phyloP scores from a whole-genome alignment of 148 eudicot genomes.

The Polygonum aviculare region DNA sequence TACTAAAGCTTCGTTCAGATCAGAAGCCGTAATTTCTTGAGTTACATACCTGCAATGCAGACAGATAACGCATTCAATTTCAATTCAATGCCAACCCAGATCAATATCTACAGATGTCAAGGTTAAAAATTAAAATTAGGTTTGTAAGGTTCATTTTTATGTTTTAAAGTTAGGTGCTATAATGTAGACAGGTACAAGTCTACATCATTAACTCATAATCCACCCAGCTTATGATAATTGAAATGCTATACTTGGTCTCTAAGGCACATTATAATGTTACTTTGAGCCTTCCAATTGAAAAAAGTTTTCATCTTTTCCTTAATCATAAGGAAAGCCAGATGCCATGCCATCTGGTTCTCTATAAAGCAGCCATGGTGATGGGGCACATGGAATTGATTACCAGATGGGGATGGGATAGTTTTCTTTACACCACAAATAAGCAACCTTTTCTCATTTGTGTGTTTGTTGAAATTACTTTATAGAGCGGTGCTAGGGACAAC shows the following conservation, averaged over 20 bases:
- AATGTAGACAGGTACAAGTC: neutral
- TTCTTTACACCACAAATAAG: neutral
- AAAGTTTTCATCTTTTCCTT: neutral
- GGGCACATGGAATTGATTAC: neutral
- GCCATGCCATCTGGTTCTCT: neutral
- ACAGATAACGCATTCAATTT: neutral
- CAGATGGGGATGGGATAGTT: neutral
- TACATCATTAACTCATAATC: neutral
- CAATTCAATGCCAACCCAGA: neutral
- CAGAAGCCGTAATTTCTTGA: neutral
- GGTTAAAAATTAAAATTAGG: neutral
- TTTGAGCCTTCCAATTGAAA: neutral
- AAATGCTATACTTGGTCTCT: neutral
- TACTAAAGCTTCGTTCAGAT: neutral
- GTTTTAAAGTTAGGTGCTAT: neutral
- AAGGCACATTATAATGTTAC: neutral
- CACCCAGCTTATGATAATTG: neutral
- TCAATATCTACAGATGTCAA: neutral
- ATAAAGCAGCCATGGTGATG: neutral
- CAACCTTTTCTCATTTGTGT: neutral
- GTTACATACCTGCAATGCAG: conserved; percentile 1
- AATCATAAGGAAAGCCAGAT: conserved; percentile 1
- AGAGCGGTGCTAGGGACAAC: neutral
- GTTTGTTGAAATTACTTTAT: neutral
- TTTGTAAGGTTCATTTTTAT: neutral